Evolutionary conservation across 2,329 filamentous ascomycete species (phyloP).

Genomic region (Alternaria hordeiaustralica): DNA sequence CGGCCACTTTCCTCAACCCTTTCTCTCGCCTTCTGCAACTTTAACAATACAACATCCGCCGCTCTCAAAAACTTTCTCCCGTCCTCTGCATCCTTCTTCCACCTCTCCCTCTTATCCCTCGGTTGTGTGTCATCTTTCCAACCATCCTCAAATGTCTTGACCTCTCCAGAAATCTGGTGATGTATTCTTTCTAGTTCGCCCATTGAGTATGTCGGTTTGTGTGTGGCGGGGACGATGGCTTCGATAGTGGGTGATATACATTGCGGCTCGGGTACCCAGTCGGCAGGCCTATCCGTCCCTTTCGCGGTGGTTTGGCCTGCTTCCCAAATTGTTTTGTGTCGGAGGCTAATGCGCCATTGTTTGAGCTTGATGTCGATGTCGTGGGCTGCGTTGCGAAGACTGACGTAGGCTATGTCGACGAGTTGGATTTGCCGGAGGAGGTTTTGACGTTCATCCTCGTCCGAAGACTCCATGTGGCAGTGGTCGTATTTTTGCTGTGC

Average conservation of each 20-base stretch:
- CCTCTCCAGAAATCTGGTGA: slow-evolving; percentile 19
- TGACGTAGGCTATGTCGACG: slow-evolving; percentile 23
- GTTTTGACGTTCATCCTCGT: slow-evolving; percentile 23
- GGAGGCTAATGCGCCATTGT: slow-evolving; percentile 23
- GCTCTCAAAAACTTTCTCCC: slow-evolving; percentile 27
- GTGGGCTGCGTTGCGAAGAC: slow-evolving; percentile 22
- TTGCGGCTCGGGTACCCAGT: slow-evolving; percentile 21
- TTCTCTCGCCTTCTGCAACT: slow-evolving; percentile 9
- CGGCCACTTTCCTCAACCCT: neutral
- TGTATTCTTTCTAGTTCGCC: slow-evolving; percentile 28
- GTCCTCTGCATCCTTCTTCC: slow-evolving; percentile 31
- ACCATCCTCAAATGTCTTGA: slow-evolving; percentile 26
- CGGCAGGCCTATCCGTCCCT: neutral
- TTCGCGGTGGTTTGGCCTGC: neutral
- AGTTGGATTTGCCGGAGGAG: slow-evolving; percentile 30
- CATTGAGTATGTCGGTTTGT: slow-evolving; percentile 26
- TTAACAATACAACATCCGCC: slow-evolving; percentile 21
- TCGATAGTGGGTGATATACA: neutral
- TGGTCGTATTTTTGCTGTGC: slow-evolving; percentile 30
- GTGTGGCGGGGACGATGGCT: neutral
- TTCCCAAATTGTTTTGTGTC: slow-evolving; percentile 26
- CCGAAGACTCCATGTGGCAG: slow-evolving; percentile 17
- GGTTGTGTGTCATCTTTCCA: slow-evolving; percentile 5
- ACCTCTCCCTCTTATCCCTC: slow-evolving; percentile 20
- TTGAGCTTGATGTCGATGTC: slow-evolving; percentile 23